Percentiles rank a stretch among this genome's conserved stretches.
Evolutionary conservation across 148 eudicot genomes (phyloP).

Genomic region (Salicornia ramosissima): DNA sequence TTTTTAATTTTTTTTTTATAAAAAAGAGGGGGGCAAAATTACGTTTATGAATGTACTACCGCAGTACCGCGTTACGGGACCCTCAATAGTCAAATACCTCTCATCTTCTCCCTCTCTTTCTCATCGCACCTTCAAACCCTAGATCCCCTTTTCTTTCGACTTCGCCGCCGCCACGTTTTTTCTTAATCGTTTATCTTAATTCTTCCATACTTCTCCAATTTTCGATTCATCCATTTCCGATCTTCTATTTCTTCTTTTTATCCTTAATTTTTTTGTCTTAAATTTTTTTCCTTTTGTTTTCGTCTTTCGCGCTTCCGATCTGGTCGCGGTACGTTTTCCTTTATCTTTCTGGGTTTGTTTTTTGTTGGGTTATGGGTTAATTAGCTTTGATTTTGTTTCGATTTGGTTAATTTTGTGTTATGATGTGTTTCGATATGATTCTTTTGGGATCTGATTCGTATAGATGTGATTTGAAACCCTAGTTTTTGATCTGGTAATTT

Average conservation of each 20-base stretch:
- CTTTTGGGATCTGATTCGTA: constrained; percentile 5
- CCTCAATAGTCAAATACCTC: constrained; percentile 21
- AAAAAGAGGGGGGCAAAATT: not conserved
- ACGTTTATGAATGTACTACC: not conserved
- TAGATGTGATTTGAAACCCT: constrained; percentile 11
- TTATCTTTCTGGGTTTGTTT: not conserved
- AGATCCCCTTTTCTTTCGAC: constrained; percentile 27
- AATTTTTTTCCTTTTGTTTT: not conserved
- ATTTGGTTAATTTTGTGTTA: not conserved
- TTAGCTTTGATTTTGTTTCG: constrained; percentile 7
- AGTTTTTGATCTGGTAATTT: constrained; percentile 5
- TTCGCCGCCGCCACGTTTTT: constrained; percentile 18
- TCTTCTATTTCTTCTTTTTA: not conserved
- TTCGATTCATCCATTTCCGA: not conserved
- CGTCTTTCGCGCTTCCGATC: constrained; percentile 12
- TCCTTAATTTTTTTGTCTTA: not conserved
- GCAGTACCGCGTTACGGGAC: not conserved
- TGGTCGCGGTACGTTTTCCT: constrained; percentile 20
- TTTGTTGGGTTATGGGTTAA: not conserved
- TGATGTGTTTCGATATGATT: not conserved
- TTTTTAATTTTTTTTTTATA: not conserved
- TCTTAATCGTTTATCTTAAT: not conserved
- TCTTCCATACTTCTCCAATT: not conserved
- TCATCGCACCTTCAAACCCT: constrained; percentile 21
- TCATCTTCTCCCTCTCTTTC: constrained; percentile 6